Conservation (phyloP, 352 stramenopile genomes). For the Aphanomyces cochlioides region DNA sequence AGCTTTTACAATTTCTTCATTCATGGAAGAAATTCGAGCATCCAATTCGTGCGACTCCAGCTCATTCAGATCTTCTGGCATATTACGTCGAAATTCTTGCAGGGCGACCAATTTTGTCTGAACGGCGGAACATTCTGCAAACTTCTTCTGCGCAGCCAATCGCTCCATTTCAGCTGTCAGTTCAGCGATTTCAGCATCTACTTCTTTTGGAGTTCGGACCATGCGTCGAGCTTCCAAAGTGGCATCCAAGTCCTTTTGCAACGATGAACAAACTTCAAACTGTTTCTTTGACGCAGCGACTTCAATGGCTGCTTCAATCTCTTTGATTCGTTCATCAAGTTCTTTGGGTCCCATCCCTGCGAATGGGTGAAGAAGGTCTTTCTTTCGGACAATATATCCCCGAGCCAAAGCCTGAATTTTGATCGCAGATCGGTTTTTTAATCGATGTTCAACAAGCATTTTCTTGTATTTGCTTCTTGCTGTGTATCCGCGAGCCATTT, state of each 20-base stretch:
- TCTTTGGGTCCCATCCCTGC: slow-evolving; percentile 72
- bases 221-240: slow-evolving; percentile 77
- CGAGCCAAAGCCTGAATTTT: slow-evolving; percentile 72
- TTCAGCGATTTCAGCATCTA: slow-evolving; percentile 73
- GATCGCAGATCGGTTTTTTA: slow-evolving; percentile 49
- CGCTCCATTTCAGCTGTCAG: slow-evolving; percentile 75
- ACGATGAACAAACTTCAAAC: slow-evolving; percentile 76
- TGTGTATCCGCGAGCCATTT: slow-evolving; percentile 55
- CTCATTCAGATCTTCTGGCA: slow-evolving; percentile 86
- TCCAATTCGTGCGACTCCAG: slow-evolving; percentile 77
- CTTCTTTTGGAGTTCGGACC: slow-evolving; percentile 82
- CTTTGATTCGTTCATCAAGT: slow-evolving; percentile 67
- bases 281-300: slow-evolving; percentile 77
- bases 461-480: slow-evolving; percentile 58
- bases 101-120: slow-evolving; percentile 79
- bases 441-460: slow-evolving; percentile 49
- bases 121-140: slow-evolving; percentile 70
- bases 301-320: slow-evolving; percentile 72
- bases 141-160: slow-evolving; percentile 72
- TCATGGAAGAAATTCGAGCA: slow-evolving; percentile 66
- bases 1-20: slow-evolving; percentile 61
- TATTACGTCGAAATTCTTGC: slow-evolving; percentile 61
- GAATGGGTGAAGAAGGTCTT: slow-evolving; percentile 74
- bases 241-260: slow-evolving; percentile 81
- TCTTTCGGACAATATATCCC: slow-evolving; percentile 67